Percentiles rank a stretch among this genome's conserved stretches.
These are phyloP conservation scores for Haematococcus sp. DNA, from an alignment of 139 green algal species.

Conservation along the genomic window DNA sequence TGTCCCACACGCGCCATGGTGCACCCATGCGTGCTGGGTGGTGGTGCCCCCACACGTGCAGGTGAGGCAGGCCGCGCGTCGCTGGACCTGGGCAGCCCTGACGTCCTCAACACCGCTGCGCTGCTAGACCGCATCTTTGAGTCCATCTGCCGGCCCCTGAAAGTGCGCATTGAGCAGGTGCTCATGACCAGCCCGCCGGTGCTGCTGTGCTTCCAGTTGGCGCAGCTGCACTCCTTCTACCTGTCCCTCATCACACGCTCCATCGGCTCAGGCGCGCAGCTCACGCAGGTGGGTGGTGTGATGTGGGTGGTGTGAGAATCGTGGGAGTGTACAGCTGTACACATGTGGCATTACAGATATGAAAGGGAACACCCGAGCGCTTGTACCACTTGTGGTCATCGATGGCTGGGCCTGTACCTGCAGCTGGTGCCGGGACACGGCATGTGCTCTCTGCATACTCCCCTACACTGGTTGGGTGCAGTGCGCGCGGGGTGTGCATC, in stretches of 20 bases:
- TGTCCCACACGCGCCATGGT: too few species aligned
- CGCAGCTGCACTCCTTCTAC: constrained; percentile 81
- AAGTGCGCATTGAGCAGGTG: constrained; percentile 72
- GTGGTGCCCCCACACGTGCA: too few species aligned
- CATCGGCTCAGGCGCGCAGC: constrained; percentile 21
- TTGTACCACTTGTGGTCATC: too few species aligned
- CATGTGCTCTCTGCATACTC: not conserved
- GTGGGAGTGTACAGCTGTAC: too few species aligned
- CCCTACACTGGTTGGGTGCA: too few species aligned
- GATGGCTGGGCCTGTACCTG: too few species aligned
- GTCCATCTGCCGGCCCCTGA: constrained; percentile 90
- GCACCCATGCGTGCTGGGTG: too few species aligned
- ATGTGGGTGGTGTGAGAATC: too few species aligned
- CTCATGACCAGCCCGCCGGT: constrained; percentile 69
- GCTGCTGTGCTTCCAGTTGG: constrained; percentile 79
- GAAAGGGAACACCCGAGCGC: too few species aligned
- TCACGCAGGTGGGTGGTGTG: constrained; percentile 20
- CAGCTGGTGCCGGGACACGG: not conserved
- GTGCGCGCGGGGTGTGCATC: too few species aligned
- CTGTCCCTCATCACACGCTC: constrained; percentile 4
- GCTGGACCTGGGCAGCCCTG: constrained; percentile 4
- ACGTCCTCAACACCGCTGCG: constrained; percentile 47
- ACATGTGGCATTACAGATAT: too few species aligned
- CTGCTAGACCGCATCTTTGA: constrained; percentile 94
- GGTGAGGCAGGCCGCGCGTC: too few species aligned